Base-by-base conservation (phyloP, 2,329 filamentous ascomycete species). In the Thermothelomyces thermophilus region DNA sequence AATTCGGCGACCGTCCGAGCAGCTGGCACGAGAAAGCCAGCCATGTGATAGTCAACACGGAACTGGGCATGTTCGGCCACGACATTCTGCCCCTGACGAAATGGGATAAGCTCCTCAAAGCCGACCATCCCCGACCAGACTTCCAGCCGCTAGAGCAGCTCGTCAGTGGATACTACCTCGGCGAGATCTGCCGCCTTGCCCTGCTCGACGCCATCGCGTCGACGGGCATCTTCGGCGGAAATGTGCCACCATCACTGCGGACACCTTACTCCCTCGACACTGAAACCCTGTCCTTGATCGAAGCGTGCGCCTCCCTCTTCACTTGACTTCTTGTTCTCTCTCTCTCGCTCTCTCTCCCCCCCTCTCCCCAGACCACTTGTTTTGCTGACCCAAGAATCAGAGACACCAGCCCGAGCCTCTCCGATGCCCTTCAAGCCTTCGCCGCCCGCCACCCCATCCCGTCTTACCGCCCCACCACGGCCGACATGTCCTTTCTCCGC, bases 41-140 rank as follows among this genome's bases (percentile, higher is more conserved):
- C 50, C 77, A 84, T 57, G 79, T 84, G 50, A 77, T 85, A 52
- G 74, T 85, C 57, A 85, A 85, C 63, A 84, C 80, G 1, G 82
- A 85, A 63, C 64, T 84, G 30, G 76, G 80, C 57, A 84, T 85
- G 80, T 84, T 83, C 60, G 82, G 82, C 13, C 68, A 72, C 44
- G 74, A 68, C 50, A 72, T 82, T 42, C 65, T 84, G 22, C 80
- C 81, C 6, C 58, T 77, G 48, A 84, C 81, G 3, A 73, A 72
- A 56, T 86, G 82, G 81, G 82, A 86, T 55, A 62, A 66, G 16
- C 62, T 67, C 5, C 66, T 86, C 13, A 75, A 75, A 40, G 69
- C 68, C 2, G 68, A 64, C 0, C 82, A 82, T 54, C 69, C 75
- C 11, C 68, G 70, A 46, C 80, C 80, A 0, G 73, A 77, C 20